Evolutionary conservation across 805 yeast species (phyloP).

Genomic region (Ogataea philodendri): DNA sequence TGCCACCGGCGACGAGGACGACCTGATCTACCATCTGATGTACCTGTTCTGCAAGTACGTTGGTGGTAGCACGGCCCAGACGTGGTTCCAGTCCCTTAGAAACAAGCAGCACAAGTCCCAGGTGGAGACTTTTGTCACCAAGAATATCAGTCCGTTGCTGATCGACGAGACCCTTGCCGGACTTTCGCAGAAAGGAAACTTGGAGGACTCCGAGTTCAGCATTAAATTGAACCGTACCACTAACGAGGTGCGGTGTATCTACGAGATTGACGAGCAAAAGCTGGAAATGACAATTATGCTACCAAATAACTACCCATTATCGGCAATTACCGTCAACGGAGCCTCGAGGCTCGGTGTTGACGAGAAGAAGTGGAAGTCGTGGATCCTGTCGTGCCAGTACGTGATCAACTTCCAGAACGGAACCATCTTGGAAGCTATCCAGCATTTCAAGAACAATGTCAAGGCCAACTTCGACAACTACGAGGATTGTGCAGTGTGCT

Average conservation of each 20-base stretch:
- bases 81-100: conserved; percentile 70
- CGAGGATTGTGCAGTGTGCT: conserved; percentile 97
- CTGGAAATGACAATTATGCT: conserved; percentile 74
- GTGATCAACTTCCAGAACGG: conserved; percentile 74
- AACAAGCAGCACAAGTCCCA: conserved; percentile 60
- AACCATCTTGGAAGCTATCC: conserved; percentile 64
- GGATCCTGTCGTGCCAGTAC: conserved; percentile 89
- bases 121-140: conserved; percentile 61
- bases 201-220: conserved; percentile 45
- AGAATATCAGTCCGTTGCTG: conserved; percentile 61
- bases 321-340: conserved; percentile 72
- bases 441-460: conserved; percentile 69
- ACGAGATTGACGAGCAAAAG: conserved; percentile 81
- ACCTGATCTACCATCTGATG: conserved; percentile 45
- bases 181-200: conserved; percentile 28
- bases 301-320: conserved; percentile 77
- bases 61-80: conserved; percentile 60
- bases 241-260: conserved; percentile 69
- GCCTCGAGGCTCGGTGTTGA: conserved; percentile 81
- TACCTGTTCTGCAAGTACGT: conserved; percentile 48
- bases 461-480: conserved; percentile 86
- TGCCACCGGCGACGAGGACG: conserved; percentile 19
- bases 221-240: conserved; percentile 60
- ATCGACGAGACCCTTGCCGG: conserved; percentile 51
- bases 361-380: conserved; percentile 90